Base-by-base conservation (phyloP, 2,329 filamentous ascomycete species). In the Neophaeococcomyces aloes region DNA sequence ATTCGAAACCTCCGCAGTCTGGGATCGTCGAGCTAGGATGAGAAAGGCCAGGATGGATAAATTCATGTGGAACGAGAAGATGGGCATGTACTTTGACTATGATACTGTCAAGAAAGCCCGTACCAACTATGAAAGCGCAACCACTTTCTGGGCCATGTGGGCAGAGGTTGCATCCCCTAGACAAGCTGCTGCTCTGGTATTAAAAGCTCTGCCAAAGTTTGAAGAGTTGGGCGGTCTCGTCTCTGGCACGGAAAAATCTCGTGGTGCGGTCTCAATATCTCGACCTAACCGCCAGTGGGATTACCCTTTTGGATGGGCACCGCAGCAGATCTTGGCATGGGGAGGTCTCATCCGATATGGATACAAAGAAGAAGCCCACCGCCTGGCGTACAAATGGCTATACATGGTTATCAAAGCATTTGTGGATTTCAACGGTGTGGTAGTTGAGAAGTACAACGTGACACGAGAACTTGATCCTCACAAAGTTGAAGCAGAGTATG, bases 401-500 rank as follows among this genome's bases (percentile, higher is more conserved):
- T 94, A 88, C 62, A 96, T 96, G 89, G 87, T 95, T 57, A 95
- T 86, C 46, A 95, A 94, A 66, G 88, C 91, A 0, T 96, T 96
- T 67, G 88, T 95, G 48, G 89, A 98, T 63, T 96, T 89, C 71
- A 96, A 96, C 60, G 91, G 91, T 30, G 87, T 95, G 7, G 89
- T 98, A 1, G 91, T 96, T 4, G 91, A 98, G 66, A 98, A 98
- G 69, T 98, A 98, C 68, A 86, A 98, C 64, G 91, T 98, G 48
- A 96, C 89, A 15, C 72, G 86, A 45, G 81, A 83, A 4, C 79
- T 88, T 45, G 88, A 94, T 57, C 88, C 91, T 29, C 91, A 96
- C 65, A 81, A 84, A 49, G 91, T 96, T 10, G 86, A 93, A 63
- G 91, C 89, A 46, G 91, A 98, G 66, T 98, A 98, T 60, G 91